Base-by-base conservation (phyloP, 805 yeast genomes). In the Metschnikowia similis region DNA sequence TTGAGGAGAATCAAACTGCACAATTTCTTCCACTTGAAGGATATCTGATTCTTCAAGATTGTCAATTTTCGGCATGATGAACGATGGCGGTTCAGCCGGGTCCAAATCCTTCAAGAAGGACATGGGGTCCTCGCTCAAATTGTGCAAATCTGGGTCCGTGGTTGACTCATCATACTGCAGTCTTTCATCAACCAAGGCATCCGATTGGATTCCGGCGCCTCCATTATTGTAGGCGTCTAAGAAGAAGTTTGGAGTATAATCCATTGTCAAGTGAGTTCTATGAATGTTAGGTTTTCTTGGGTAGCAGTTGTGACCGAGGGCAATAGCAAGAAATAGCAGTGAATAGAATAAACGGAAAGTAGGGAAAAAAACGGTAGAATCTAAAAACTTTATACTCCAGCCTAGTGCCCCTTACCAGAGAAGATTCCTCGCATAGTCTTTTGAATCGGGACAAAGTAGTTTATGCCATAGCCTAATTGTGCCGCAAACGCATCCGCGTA, bases 401-500 rank as follows among this genome's bases (percentile, higher is more conserved):
- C 16, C 29, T 21, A 26, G 11, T 28, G 14, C 8, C 5, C 37
- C 4, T 14, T 8, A 13, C 17, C 45, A n/a, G 10, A 31, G 11
- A 13, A 13, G 8, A 34, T 9, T n/a, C 6, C 13, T 11, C 14
- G 45, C 45, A 41, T 41, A 41, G 36, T 26, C 16, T 41, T 34
- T 39, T 21, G 14, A 32, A 31, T 10, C n/a, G 30, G 37, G 21
- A 26, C 30, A 21, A 6, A 41, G 11, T 26, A 32, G 45, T 41
- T 30, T 41, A n/a, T 41, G 45, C 37, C 45, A 32, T 41, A 16
- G 31, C 45, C n/a, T 21, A 41, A 41, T 31, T 32, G 45, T 41
- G 29, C 30, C 45, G 16, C 37, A 41, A n/a, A 32, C 45, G 45
- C 45, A 41, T n/a, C 27, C 28, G 36, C 45, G 45, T 41, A 41